Evolutionary conservation across 495 filamentous ascomycete genomes (phyloP), one percentile per base, ranked within the genome.

Genomic region (Penicillium angulare): DNA sequence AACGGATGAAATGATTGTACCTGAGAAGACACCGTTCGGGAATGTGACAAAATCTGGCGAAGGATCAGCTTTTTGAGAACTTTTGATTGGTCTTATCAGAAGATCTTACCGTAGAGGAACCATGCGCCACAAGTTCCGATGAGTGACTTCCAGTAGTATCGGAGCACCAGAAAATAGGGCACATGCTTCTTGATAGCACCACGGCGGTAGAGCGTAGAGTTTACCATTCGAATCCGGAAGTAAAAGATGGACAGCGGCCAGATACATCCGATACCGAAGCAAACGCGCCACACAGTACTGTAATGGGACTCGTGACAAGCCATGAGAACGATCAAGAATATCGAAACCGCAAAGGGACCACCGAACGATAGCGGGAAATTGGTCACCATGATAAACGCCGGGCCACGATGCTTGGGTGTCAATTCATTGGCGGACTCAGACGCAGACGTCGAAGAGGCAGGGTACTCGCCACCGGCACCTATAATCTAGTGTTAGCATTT

Each of bases 371-470:
- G 55, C 2, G 76, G 72, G 12, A 81, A 65, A 48, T 79, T 79
- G n/a, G 77, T 78, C 15, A 79, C 74, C 31, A 80, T 65, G 45
- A 79, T 79, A 55, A 79, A 79, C 7, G 76, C 71, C 15, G 77
- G 77, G 7, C 76, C 73, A 3, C 76, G 71, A n/a, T 66, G 63
- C 24, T 69, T 67, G 3, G 65, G 67, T 2, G 56, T 61, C 41
- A 70, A 22, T 68, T 77, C 75, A 50, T 80, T 76, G 1, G 75
- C 68, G 1, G 71, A 73, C 56, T 79, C 78, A 7, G 68, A 68
- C 7, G 75, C 73, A 29, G 59, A 67, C 1, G 73, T 72, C 5
- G 67, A 66, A 18, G 63, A 74, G 10, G 74, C 75, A 16, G 75
- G 72, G 63, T 77, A 75, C 56, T 75, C 74, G 47, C 75, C 75